These are phyloP conservation scores for Diospyros kaki DNA, from an alignment of 148 eudicot genomes.

Conservation along the genomic window DNA sequence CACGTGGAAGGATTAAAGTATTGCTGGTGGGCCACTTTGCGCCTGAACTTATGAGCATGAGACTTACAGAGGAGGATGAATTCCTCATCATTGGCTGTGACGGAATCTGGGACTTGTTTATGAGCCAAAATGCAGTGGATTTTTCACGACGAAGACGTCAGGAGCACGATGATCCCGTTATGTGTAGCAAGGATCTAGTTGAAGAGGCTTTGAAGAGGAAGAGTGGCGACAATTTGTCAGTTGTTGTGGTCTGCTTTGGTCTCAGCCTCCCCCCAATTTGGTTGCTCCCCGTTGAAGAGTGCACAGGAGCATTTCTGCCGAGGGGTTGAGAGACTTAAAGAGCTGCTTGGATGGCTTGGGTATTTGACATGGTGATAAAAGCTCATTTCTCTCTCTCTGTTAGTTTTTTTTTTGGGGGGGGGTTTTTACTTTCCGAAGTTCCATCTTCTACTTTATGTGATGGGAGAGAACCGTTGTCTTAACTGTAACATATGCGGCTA, in stretches of 20 bases:
- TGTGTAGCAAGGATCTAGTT: constrained; percentile 76
- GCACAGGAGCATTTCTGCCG: constrained; percentile 80
- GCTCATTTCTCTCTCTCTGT: not conserved
- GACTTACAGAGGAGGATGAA: constrained; percentile 77
- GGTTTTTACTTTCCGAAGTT: not conserved
- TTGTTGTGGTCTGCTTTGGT: constrained; percentile 78
- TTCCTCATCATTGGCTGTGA: constrained; percentile 89
- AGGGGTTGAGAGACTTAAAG: constrained; percentile 84
- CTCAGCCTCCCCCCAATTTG: constrained; percentile 67
- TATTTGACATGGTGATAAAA: constrained; percentile 30
- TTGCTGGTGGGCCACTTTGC: constrained; percentile 60
- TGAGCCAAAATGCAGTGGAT: constrained; percentile 90
- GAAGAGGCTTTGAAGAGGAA: constrained; percentile 81
- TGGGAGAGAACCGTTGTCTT: constrained; percentile 32
- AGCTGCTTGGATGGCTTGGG: constrained; percentile 67
- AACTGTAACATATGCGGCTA: constrained; percentile 54
- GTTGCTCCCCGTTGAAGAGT: constrained; percentile 58
- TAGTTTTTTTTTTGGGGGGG: not conserved
- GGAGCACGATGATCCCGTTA: constrained; percentile 75
- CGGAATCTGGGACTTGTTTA: constrained; percentile 88
- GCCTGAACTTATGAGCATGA: constrained; percentile 72
- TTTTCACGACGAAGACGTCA: constrained; percentile 83
- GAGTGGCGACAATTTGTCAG: constrained; percentile 78
- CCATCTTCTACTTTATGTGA: constrained; percentile 7
- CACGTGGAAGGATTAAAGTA: constrained; percentile 70